Evolutionary conservation across 2,329 filamentous ascomycete species (phyloP).

Genomic region (Simplicillium sp.): DNA sequence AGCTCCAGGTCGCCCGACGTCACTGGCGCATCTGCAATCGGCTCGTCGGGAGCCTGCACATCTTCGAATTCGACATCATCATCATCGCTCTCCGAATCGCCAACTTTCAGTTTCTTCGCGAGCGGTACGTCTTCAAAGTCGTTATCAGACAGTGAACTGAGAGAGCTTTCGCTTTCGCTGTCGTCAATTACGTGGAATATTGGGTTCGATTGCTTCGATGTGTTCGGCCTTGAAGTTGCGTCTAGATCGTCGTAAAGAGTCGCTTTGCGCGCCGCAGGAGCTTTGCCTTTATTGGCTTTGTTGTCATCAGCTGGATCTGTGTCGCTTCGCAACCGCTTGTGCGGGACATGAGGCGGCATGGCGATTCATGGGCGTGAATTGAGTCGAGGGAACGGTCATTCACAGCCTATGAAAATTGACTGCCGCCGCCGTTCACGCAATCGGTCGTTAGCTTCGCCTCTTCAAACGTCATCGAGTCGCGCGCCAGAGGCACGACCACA

Average conservation of each 20-base stretch:
- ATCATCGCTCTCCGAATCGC: conserved; percentile 15
- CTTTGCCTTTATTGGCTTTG: conserved; percentile 15
- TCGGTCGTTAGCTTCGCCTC: no score
- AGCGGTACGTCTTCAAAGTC: conserved; percentile 41
- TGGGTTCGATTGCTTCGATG: conserved; percentile 31
- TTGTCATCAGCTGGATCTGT: conserved; percentile 18
- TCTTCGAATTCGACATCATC: conserved; percentile 51
- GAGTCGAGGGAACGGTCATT: no score
- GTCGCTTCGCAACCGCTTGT: conserved; percentile 52
- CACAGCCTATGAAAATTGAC: no score
- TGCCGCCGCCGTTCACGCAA: no score
- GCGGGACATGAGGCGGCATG: conserved; percentile 61
- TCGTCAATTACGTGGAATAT: conserved; percentile 33
- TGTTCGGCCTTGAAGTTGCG: conserved; percentile 32
- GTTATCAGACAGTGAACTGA: conserved; percentile 45
- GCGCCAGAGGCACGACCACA: no score
- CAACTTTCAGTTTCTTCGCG: conserved; percentile 29
- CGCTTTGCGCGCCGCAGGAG: conserved; percentile 31
- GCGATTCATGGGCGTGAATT: conserved; percentile 6
- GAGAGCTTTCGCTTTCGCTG: conserved; percentile 34
- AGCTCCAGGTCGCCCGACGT: conserved; percentile 60
- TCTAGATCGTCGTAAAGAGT: conserved; percentile 56
- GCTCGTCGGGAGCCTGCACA: conserved; percentile 53
- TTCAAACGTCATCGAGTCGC: no score
- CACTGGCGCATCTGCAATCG: conserved; percentile 32